Evolutionary conservation across 1,139 yeast genomes (phyloP), one percentile per base, ranked within the genome.

Genomic region (Yarrowia galli): DNA sequence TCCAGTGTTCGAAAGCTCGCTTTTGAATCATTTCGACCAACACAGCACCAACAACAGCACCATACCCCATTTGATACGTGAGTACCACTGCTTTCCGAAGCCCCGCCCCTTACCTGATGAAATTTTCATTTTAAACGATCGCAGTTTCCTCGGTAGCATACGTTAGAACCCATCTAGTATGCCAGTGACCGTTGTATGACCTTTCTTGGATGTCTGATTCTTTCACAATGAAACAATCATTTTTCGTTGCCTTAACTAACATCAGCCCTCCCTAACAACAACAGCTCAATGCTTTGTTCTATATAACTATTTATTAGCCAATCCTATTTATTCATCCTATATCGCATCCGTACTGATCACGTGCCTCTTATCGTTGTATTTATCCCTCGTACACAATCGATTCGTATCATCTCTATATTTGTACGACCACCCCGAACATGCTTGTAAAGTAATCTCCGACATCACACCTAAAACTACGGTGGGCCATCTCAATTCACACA

Each of bases 131-230:
- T 83, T 83, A 80, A 86, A 88, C 93, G 88, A 88, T 61, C 66
- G 66, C 66, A 61, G 66, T 61, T 61, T 61, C 66, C 66, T 61
- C 66, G 92, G 92, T 88, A 89, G 91, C 87, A 82, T 85, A 86
- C 92, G 82, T 79, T 72, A 80, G 91, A 88, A 88, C 92, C 92
- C 89, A 87, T 83, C 86, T 83, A 78, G 91, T 87, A 84, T 85
- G 87, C 80, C 91, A 82, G 92, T 89, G 92, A 88, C 93, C 92
- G 93, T 74, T 72, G 71, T 73, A 83, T 46, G 78, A 78, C 80
- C 89, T 86, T 86, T 89, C 89, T 84, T 84, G 89, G 89, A 86
- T 86, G 89, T 86, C 89, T 83, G 85, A 81, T 81, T 69, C 67
- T 45, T 46, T 48, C 35, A 16, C 54, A 64, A 36, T 58, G 46